A percentile compares a stretch with the other conserved stretches of the same genome.
These are phyloP conservation scores for Diaporthe sp. DNA, from an alignment of 2,329 filamentous ascomycete genomes.

Conservation along the genomic window DNA sequence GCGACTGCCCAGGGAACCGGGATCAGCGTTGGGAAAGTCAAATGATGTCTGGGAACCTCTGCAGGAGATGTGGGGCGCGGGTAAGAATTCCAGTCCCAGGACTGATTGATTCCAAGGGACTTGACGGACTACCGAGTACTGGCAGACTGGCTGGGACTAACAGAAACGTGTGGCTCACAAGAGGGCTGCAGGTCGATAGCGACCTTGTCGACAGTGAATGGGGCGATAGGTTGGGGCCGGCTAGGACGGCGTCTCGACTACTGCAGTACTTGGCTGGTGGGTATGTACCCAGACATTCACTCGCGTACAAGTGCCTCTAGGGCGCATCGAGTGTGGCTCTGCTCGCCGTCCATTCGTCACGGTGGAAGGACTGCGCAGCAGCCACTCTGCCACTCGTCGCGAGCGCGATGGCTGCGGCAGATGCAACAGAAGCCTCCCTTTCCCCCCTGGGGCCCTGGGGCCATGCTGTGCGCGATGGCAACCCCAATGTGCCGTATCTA, in stretches of 20 bases:
- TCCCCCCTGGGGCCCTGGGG: neutral
- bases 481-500: neutral
- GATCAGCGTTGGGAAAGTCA: slow-evolving; percentile 22
- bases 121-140: neutral
- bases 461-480: slow-evolving; percentile 2
- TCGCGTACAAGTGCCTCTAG: neutral
- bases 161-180: slow-evolving; percentile 22
- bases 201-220: slow-evolving; percentile 14
- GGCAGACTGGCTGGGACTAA: slow-evolving; percentile 30
- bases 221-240: slow-evolving; percentile 5
- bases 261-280: slow-evolving; percentile 9
- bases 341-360: slow-evolving; percentile 25
- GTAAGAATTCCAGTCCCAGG: slow-evolving; percentile 2
- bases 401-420: slow-evolving; percentile 2
- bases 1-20: slow-evolving; percentile 26
- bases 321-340: slow-evolving; percentile 5
- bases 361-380: neutral
- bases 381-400: slow-evolving; percentile 1
- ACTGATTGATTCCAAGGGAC: neutral
- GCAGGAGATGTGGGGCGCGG: slow-evolving; percentile 12
- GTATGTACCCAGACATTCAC: neutral
- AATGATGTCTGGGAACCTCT: slow-evolving; percentile 28
- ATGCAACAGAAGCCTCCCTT: neutral
- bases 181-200: slow-evolving; percentile 7
- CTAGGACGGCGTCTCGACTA: slow-evolving; percentile 23